Evolutionary conservation across 2,329 filamentous ascomycete species (phyloP).

Genomic region (Aschersonia sp.): DNA sequence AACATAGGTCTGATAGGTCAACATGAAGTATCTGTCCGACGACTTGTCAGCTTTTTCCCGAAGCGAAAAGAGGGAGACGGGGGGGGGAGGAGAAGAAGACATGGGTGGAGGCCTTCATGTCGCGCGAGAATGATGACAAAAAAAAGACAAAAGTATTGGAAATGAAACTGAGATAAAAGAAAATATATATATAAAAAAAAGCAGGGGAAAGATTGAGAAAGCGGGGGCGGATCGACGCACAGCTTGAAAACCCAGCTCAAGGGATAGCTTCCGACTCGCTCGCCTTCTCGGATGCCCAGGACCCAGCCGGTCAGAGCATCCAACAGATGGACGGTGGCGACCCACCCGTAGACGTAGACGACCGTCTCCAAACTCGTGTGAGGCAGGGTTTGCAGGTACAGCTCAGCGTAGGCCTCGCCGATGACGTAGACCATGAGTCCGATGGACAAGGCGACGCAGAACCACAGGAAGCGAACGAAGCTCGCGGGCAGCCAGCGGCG

Average conservation of each 20-base stretch:
- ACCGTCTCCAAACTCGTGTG: slow-evolving; percentile 53
- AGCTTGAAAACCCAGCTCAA: slow-evolving; percentile 58
- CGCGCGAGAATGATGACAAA: too few species aligned
- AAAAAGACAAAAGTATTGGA: too few species aligned
- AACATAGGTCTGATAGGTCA: slow-evolving; percentile 59
- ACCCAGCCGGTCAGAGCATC: slow-evolving; percentile 54
- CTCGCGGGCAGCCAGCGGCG: slow-evolving; percentile 47
- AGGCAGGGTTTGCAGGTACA: slow-evolving; percentile 51
- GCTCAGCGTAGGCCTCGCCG: slow-evolving; percentile 54
- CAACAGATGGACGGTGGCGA: slow-evolving; percentile 48
- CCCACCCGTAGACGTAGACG: slow-evolving; percentile 57
- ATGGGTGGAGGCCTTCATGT: too few species aligned
- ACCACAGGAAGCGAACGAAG: slow-evolving; percentile 57
- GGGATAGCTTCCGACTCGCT: slow-evolving; percentile 55
- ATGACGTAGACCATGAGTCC: slow-evolving; percentile 51
- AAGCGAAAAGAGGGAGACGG: background rate
- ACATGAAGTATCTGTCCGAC: slow-evolving; percentile 41
- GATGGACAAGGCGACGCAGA: slow-evolving; percentile 47
- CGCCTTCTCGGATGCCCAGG: slow-evolving; percentile 48
- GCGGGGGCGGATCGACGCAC: slow-evolving; percentile 21
- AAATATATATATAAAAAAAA: too few species aligned
- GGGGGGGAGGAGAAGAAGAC: background rate
- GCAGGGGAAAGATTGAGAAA: too few species aligned
- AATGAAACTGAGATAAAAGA: too few species aligned
- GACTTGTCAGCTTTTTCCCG: slow-evolving; percentile 1